Conservation (phyloP, 2,329 filamentous ascomycete species). For the Aspergillus sp. region DNA sequence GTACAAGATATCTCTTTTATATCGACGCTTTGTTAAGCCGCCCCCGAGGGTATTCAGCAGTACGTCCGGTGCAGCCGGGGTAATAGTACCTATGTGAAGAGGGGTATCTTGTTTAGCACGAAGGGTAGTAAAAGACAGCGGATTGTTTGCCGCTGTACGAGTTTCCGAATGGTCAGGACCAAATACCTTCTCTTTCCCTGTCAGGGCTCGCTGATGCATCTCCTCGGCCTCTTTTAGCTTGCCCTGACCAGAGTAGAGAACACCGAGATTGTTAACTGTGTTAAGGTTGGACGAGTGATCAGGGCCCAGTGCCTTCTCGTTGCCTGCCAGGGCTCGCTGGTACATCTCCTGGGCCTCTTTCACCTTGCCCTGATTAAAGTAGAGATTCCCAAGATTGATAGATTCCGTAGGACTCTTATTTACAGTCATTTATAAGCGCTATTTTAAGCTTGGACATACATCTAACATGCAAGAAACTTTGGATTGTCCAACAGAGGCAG, state of each 20-base stretch:
- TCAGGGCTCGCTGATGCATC: neutral
- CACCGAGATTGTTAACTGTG: neutral
- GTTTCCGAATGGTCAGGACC: neutral
- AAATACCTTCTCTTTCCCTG: neutral
- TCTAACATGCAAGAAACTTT: too few species aligned
- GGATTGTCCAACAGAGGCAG: too few species aligned
- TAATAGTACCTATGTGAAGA: neutral
- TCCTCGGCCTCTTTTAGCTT: neutral
- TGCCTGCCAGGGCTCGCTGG: neutral
- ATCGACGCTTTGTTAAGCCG: neutral
- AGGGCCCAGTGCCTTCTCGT: neutral
- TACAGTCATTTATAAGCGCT: too few species aligned
- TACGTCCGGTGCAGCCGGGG: neutral
- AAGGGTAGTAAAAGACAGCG: neutral
- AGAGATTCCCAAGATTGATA: conserved; percentile 1
- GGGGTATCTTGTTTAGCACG: neutral
- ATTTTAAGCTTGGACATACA: too few species aligned
- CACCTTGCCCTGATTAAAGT: neutral
- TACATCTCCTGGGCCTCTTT: neutral
- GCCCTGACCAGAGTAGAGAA: neutral
- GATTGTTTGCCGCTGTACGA: neutral
- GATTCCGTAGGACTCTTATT: too few species aligned
- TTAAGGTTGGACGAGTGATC: neutral
- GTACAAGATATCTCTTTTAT: neutral
- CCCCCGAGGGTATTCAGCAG: neutral